A percentile compares a stretch with the other conserved stretches of the same genome.
These are phyloP conservation scores for Venturia effusa DNA, from an alignment of 2,329 filamentous ascomycete genomes.

Conservation along the genomic window DNA sequence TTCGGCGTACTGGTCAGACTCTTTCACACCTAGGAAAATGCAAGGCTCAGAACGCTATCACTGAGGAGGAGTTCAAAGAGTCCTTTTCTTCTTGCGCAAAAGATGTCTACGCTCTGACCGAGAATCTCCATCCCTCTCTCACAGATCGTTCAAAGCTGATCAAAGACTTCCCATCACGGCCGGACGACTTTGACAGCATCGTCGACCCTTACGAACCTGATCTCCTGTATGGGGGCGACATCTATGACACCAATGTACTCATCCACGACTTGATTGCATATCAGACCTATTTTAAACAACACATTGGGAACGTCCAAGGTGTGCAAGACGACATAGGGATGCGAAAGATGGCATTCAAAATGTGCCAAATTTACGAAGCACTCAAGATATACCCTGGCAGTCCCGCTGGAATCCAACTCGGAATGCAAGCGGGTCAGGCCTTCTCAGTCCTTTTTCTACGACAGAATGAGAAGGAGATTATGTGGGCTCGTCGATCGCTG, in stretches of 20 bases:
- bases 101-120: conserved; percentile 29
- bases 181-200: conserved; percentile 51
- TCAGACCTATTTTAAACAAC: conserved; percentile 69
- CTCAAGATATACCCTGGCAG: conserved; percentile 61
- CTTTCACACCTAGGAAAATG: conserved; percentile 68
- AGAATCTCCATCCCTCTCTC: conserved; percentile 50
- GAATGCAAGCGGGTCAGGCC: conserved; percentile 64
- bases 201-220: conserved; percentile 63
- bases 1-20: conserved; percentile 67
- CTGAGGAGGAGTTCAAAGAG: conserved; percentile 50
- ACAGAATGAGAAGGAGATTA: conserved; percentile 57
- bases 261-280: conserved; percentile 69
- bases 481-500: conserved; percentile 73
- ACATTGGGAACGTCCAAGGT: conserved; percentile 45
- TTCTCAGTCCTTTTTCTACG: conserved; percentile 74
- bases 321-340: conserved; percentile 34
- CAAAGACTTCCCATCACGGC: conserved; percentile 46
- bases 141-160: conserved; percentile 52
- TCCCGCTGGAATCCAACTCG: conserved; percentile 59
- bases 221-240: conserved; percentile 55
- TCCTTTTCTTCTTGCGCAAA: conserved; percentile 48
- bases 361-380: conserved; percentile 70
- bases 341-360: conserved; percentile 52
- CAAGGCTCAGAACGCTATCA: conserved; percentile 53
- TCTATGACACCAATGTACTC: conserved; percentile 66